Evolutionary conservation across 1,284 basidiomycete genomes (phyloP).

Genomic region (Fistulina hepatica): DNA sequence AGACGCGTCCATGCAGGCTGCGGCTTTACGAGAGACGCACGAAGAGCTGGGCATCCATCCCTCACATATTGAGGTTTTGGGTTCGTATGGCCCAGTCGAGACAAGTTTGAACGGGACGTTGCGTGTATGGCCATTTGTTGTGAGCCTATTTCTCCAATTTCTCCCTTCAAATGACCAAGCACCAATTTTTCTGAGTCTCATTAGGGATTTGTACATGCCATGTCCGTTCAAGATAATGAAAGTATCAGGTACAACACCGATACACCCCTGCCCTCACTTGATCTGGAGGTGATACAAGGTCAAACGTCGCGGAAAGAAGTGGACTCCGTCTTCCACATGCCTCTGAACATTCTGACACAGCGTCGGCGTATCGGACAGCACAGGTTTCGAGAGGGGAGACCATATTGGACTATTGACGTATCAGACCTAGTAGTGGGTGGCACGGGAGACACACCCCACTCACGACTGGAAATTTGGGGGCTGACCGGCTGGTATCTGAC

Average conservation of each 20-base stretch:
- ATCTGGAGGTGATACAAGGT: constrained; percentile 35
- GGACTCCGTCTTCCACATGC: constrained; percentile 58
- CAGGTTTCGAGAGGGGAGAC: constrained; percentile 44
- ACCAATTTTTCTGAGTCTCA: background rate
- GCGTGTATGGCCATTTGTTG: constrained; percentile 65
- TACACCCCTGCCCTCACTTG: constrained; percentile 48
- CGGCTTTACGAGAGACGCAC: constrained; percentile 60
- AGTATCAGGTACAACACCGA: constrained; percentile 21
- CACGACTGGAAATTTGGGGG: constrained; percentile 56
- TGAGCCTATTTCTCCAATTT: constrained; percentile 28
- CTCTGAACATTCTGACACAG: constrained; percentile 39
- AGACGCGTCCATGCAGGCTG: constrained; percentile 41
- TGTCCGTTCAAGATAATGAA: constrained; percentile 9
- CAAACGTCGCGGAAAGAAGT: constrained; percentile 52
- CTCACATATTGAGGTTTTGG: constrained; percentile 51
- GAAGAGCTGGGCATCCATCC: constrained; percentile 62
- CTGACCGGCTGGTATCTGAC: constrained; percentile 70
- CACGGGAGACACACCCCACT: constrained; percentile 8
- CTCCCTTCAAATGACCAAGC: background rate
- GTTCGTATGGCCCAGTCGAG: constrained; percentile 52
- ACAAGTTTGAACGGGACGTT: constrained; percentile 45
- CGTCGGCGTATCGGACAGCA: constrained; percentile 31
- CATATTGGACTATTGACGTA: constrained; percentile 62
- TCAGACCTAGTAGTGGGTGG: constrained; percentile 39
- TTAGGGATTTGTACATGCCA: constrained; percentile 53